phyloP scores from a whole-genome alignment of 2,329 filamentous ascomycete genomes.

The Stenocarpella maydis region DNA sequence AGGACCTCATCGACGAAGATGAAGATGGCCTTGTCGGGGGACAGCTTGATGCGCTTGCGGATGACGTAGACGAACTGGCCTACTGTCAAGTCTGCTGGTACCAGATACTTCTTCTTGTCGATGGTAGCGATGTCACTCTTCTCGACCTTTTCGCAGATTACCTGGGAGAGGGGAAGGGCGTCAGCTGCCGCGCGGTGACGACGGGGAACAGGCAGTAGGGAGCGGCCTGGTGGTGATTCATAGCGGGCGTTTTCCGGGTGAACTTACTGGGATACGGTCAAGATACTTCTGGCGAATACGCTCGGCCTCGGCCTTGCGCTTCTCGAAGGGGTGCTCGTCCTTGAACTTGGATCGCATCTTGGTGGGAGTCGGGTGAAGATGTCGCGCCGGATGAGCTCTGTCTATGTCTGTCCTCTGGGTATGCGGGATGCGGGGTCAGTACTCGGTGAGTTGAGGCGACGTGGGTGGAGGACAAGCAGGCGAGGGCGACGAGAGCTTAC shows the following conservation, averaged over 20 bases:
- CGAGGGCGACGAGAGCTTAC: constrained; percentile 2
- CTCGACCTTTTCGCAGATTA: constrained; percentile 99
- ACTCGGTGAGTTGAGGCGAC: background rate
- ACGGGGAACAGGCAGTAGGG: background rate
- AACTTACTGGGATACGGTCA: constrained; percentile 94
- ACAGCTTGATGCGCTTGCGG: constrained; percentile 99
- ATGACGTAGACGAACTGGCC: constrained; percentile 99
- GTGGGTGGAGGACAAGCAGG: background rate
- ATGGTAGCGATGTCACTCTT: constrained; percentile 99
- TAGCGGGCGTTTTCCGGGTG: background rate
- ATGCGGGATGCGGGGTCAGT: background rate
- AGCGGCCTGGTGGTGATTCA: background rate
- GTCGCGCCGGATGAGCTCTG: constrained; percentile 36
- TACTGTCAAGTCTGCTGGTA: constrained; percentile 95
- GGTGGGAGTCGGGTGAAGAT: constrained; percentile 47
- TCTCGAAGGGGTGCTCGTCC: constrained; percentile 99
- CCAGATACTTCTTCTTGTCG: constrained; percentile 99
- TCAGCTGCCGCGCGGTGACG: constrained; percentile 26
- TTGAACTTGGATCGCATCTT: constrained; percentile 99
- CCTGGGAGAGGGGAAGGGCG: constrained; percentile 59
- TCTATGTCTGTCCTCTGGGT: background rate
- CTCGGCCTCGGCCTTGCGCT: constrained; percentile 99
- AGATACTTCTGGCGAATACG: constrained; percentile 99
- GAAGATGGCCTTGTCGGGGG: constrained; percentile 99
- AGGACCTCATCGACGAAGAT: constrained; percentile 99